Conservation (phyloP, 352 stramenopile species). For the Peronospora destructor region DNA sequence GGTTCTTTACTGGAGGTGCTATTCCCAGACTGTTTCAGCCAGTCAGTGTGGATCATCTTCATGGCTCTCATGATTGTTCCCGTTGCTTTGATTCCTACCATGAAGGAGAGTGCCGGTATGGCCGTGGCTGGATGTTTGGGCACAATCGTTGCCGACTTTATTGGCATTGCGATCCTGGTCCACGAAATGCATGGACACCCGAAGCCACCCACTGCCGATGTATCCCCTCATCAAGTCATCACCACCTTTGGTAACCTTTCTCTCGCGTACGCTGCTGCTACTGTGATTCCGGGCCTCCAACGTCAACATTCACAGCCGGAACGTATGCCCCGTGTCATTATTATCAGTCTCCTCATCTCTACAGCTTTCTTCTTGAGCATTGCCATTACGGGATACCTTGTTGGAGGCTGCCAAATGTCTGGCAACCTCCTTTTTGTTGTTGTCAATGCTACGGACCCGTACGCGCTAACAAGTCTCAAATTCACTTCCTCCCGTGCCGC, state of each 20-base stretch:
- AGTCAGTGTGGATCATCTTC: slow-evolving; percentile 27
- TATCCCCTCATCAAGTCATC: slow-evolving; percentile 20
- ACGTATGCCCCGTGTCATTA: slow-evolving; percentile 26
- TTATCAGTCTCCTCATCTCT: slow-evolving; percentile 15
- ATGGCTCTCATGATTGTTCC: slow-evolving; percentile 23
- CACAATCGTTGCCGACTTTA: slow-evolving; percentile 23
- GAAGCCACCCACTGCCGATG: slow-evolving; percentile 12
- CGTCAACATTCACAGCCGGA: slow-evolving; percentile 25
- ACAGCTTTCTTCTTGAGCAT: slow-evolving; percentile 20
- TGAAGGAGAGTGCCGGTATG: slow-evolving; percentile 26
- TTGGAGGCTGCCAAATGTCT: slow-evolving; percentile 21
- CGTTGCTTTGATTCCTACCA: slow-evolving; percentile 21
- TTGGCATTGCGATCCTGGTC: slow-evolving; percentile 20
- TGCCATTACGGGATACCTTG: slow-evolving; percentile 15
- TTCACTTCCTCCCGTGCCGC: slow-evolving; percentile 18
- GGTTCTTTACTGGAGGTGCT: slow-evolving; percentile 22
- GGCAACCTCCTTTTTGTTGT: slow-evolving; percentile 27
- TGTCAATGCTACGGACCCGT: slow-evolving; percentile 18
- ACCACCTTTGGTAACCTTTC: slow-evolving; percentile 28
- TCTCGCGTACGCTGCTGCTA: slow-evolving; percentile 25
- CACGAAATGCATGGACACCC: slow-evolving; percentile 19
- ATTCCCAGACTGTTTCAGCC: slow-evolving; percentile 27
- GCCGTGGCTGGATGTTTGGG: slow-evolving; percentile 20
- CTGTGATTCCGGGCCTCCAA: slow-evolving; percentile 22
- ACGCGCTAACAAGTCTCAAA: slow-evolving; percentile 8